Percentiles rank a stretch among this genome's conserved stretches.
These are phyloP conservation scores for Paradendryphiella salina DNA, from an alignment of 2,329 filamentous ascomycete genomes.

Conservation along the genomic window DNA sequence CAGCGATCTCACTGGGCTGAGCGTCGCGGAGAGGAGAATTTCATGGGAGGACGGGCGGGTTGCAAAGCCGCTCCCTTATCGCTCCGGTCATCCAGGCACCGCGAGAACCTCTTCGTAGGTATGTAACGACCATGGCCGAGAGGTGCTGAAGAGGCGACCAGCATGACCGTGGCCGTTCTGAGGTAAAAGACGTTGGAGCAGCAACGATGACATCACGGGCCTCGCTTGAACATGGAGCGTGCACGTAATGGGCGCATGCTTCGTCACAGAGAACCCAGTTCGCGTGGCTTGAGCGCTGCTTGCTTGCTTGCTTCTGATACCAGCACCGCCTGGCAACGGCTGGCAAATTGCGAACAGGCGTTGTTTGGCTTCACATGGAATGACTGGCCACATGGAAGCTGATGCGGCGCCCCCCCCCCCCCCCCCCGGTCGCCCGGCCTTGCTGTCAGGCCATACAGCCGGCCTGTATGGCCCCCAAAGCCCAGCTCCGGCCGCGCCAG, in stretches of 20 bases:
- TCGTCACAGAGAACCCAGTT: slow-evolving; percentile 5
- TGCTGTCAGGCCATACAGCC: slow-evolving; percentile 16
- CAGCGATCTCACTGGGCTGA: slow-evolving; percentile 29
- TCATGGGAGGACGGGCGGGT: slow-evolving; percentile 22
- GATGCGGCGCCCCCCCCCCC: slow-evolving; percentile 5
- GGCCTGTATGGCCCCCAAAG: not conserved
- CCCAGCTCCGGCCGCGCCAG: slow-evolving; percentile 1
- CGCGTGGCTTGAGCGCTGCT: slow-evolving; percentile 21
- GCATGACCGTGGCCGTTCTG: slow-evolving; percentile 11
- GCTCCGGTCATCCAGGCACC: slow-evolving; percentile 31
- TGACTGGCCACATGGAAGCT: slow-evolving; percentile 1
- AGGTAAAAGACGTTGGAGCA: slow-evolving; percentile 7
- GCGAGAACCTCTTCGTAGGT: not conserved
- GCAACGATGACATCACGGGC: slow-evolving; percentile 23
- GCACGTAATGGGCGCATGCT: slow-evolving; percentile 5
- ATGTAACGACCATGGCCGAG: not conserved
- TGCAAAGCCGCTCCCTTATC: slow-evolving; percentile 18
- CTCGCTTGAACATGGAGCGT: slow-evolving; percentile 15
- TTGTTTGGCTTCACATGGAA: slow-evolving; percentile 9
- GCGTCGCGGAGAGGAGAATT: slow-evolving; percentile 20
- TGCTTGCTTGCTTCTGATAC: slow-evolving; percentile 13
- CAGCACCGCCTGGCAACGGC: slow-evolving; percentile 21
- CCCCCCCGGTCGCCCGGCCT: slow-evolving; percentile 8
- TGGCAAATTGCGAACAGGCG: slow-evolving; percentile 21
- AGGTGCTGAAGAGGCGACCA: not conserved